Evolutionary conservation across 768 basidiomycete genomes (phyloP).

Genomic region (Suillus subaureus): DNA sequence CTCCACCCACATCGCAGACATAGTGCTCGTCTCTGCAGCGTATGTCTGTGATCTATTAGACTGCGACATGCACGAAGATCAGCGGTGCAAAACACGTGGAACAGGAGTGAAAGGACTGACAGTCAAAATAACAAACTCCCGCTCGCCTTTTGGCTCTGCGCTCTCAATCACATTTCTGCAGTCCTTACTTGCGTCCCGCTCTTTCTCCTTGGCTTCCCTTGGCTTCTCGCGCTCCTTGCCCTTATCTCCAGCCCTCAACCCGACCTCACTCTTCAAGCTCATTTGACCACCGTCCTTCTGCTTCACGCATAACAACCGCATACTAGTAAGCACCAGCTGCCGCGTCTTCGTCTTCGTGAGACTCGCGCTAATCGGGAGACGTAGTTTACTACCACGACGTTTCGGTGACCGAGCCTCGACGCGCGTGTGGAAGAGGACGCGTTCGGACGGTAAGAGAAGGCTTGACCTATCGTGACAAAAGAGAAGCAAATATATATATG

Average conservation of each 20-base stretch:
- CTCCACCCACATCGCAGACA: conserved; percentile 41
- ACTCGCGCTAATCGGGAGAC: conserved; percentile 48
- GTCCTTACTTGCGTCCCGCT: conserved; percentile 51
- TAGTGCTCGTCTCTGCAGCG: conserved; percentile 38
- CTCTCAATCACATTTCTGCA: conserved; percentile 45
- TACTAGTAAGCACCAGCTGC: conserved; percentile 58
- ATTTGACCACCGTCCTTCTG: conserved; percentile 39
- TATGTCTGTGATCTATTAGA: conserved; percentile 49
- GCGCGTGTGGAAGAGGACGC: conserved; percentile 49
- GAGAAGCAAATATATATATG: not conserved
- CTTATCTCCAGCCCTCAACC: conserved; percentile 26
- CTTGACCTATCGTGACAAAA: conserved; percentile 30
- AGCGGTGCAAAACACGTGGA: not conserved
- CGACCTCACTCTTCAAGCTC: conserved; percentile 55
- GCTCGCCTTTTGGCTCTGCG: conserved; percentile 54
- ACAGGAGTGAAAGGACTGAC: conserved; percentile 38
- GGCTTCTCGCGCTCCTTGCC: conserved; percentile 9
- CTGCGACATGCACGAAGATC: conserved; percentile 28
- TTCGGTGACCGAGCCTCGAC: conserved; percentile 58
- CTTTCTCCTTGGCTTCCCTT: conserved; percentile 31
- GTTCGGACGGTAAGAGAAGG: conserved; percentile 47
- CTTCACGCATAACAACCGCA: conserved; percentile 61
- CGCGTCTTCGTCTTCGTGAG: conserved; percentile 54
- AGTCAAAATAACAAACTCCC: conserved; percentile 63
- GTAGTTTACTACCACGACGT: conserved; percentile 58